These are phyloP conservation scores for Uromyces viciae-fabae DNA, from an alignment of 1,284 basidiomycete genomes.

Conservation along the genomic window DNA sequence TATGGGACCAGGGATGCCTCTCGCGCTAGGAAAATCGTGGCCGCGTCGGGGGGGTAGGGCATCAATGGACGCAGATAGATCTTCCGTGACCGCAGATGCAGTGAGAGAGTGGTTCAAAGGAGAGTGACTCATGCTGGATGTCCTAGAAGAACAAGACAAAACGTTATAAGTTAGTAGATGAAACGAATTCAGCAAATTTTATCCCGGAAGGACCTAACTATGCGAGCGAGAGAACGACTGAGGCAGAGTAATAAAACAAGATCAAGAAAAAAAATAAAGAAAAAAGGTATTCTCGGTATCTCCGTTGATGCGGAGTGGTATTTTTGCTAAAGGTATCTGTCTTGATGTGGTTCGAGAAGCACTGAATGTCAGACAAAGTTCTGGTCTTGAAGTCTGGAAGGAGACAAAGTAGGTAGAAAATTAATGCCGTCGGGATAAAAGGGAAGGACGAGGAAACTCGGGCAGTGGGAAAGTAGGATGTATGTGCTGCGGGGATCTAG, in stretches of 20 bases:
- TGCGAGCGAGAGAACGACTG: slow-evolving; percentile 10
- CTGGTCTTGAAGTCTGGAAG: too few relatives aligned
- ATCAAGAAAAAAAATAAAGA: too few relatives aligned
- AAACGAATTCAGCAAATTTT: too few relatives aligned
- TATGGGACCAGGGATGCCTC: slow-evolving; percentile 24
- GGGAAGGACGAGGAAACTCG: too few relatives aligned
- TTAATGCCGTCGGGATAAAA: too few relatives aligned
- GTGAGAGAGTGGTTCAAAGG: slow-evolving; percentile 7
- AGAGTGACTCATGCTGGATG: slow-evolving; percentile 25
- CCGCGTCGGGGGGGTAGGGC: slow-evolving; percentile 40
- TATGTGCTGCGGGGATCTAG: too few relatives aligned
- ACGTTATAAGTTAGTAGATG: not conserved
- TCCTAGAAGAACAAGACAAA: not conserved
- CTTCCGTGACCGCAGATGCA: slow-evolving; percentile 1
- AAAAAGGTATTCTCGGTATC: not conserved
- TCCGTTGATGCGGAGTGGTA: slow-evolving; percentile 5
- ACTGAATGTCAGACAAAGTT: too few relatives aligned
- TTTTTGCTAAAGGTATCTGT: too few relatives aligned
- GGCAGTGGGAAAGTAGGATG: too few relatives aligned
- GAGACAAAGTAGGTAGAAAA: too few relatives aligned
- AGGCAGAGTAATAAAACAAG: slow-evolving; percentile 4
- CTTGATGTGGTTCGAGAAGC: too few relatives aligned
- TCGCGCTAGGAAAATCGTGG: slow-evolving; percentile 29
- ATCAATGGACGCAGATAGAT: slow-evolving; percentile 44
- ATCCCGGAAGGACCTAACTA: not conserved